Evolutionary conservation across 192 early-diverging fungal genomes (phyloP), one percentile per base, ranked within the genome.

Genomic region (Allomyces macrogynus): DNA sequence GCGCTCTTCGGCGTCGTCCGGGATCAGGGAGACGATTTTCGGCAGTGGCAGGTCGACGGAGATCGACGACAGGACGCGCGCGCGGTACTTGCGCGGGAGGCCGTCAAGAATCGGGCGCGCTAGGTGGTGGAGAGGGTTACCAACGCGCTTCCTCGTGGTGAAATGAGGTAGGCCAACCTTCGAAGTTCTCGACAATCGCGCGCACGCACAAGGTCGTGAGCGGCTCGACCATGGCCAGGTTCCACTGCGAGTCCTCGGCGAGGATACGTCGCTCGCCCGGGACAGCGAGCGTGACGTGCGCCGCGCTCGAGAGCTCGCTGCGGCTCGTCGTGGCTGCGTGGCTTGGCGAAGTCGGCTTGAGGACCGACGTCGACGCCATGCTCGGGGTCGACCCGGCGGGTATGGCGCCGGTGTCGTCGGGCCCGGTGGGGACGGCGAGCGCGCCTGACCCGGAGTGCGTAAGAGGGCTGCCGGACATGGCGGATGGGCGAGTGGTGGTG

Each of bases 201-300:
- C 71, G 49, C 20, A 83, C 62, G 67, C 81, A 83, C 11, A 81
- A 64, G 22, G 74, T 75, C 12, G 67, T 70, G n/a, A 83, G 70
- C n/a, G 71, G 73, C 62, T 79, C 70, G 10, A 83, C 78, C 10
- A 77, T 63, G 7, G 81, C 75, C n/a, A 83, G 73, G 64, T 83
- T 83, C 81, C 81, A 83, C 44, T 77, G 69, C 18, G 69, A 67
- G 66, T 83, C 79, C 66, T 83, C 81, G 18, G 77, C 79, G 14
- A 82, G 68, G 42, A 81, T 75, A 26, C 78, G 65, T 9, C 80
- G 67, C 65, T 78, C 32, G 7, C 32, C 32, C 32, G 32, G 32
- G 32, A 40, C 32, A 7, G 32, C 63, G 32, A 40, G 32, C 32
- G 32, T 40, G 32, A 40, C 32, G 7, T 40, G 32, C 7, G 32